Percentiles rank a stretch among this genome's conserved stretches.
These are phyloP conservation scores for Postia placenta DNA, from an alignment of 768 basidiomycete genomes.

Conservation along the genomic window DNA sequence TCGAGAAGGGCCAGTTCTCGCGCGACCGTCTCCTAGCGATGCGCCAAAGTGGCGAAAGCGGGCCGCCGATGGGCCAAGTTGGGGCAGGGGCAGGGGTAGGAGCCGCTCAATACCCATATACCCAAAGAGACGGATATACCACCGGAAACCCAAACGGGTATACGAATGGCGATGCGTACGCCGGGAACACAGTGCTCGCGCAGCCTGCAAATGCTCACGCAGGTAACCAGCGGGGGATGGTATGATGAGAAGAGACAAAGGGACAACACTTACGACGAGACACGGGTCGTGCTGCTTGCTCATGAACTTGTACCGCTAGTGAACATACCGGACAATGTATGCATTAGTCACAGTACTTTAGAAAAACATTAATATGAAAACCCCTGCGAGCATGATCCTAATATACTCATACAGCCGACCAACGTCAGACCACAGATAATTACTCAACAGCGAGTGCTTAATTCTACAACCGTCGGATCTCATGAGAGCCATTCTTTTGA, in stretches of 20 bases:
- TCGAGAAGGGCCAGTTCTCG: slow-evolving; percentile 40
- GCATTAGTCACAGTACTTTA: too few relatives aligned
- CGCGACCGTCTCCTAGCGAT: slow-evolving; percentile 23
- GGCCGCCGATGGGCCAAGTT: slow-evolving; percentile 6
- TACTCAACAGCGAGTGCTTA: too few relatives aligned
- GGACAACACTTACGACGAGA: neutral
- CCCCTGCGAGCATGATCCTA: too few relatives aligned
- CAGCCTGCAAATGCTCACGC: neutral
- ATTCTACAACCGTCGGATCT: too few relatives aligned
- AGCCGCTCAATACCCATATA: neutral
- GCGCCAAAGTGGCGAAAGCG: slow-evolving; percentile 13
- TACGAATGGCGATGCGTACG: neutral
- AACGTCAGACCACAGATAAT: too few relatives aligned
- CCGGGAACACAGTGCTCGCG: neutral
- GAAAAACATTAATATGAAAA: too few relatives aligned
- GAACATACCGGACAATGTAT: too few relatives aligned
- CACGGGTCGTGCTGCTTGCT: neutral
- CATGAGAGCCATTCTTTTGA: too few relatives aligned
- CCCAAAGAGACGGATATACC: neutral
- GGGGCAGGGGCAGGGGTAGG: slow-evolving; percentile 2
- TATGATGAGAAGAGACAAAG: neutral
- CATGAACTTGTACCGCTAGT: neutral
- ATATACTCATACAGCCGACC: too few relatives aligned
- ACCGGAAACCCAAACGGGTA: too few relatives aligned
- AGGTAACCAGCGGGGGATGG: neutral